Evolutionary conservation across 2,329 filamentous ascomycete genomes (phyloP), one percentile per base, ranked within the genome.

Genomic region (Fusarium nygamai): DNA sequence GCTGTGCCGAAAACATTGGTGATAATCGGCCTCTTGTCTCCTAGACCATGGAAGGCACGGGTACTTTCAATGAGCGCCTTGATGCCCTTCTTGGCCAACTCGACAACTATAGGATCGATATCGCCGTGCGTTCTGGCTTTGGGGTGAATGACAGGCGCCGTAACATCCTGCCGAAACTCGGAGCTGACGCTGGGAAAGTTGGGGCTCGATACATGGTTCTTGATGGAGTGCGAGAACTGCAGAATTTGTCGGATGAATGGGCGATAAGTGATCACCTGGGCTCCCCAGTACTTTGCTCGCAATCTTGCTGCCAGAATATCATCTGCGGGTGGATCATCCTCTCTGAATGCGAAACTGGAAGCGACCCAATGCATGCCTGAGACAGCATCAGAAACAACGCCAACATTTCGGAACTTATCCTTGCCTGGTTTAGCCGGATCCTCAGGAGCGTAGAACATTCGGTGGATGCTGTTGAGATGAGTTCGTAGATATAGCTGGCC

Each of bases 1-100:
- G 95, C 93, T 24, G 96, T 98, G 60, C 96, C 95, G 83, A 98
- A 97, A 27, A 98, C 92, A 78, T 98, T 98, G n/a, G 96, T 98
- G 63, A 98, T 92, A 57, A 98, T 92, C 13, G 93, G 90, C 36
- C 94, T 90, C 71, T 88, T 83, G 20, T 85, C 83, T 20, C 89
- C 86, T 27, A 93, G 86, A 5, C 86, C 86, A 70, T 92, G 87
- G 80, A 98, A 97, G 2, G 95, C 94, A 62, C 91, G 88, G 0
- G 96, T 98, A 80, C 95, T 98, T 79, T 93, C 88, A 59, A 98
- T 91, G 2, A 97, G 90, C 12, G 94, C 93, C 47, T 90, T 85
- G 64, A 96, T 88, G 67, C 92, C 94, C 71, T 86, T 86, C 51
- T 82, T 82, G 20, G 91, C 92, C 68, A 91, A 87, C 10, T 86